Evolutionary conservation across 2,329 filamentous ascomycete species (phyloP).

Genomic region (Trichocomaceae sp.): DNA sequence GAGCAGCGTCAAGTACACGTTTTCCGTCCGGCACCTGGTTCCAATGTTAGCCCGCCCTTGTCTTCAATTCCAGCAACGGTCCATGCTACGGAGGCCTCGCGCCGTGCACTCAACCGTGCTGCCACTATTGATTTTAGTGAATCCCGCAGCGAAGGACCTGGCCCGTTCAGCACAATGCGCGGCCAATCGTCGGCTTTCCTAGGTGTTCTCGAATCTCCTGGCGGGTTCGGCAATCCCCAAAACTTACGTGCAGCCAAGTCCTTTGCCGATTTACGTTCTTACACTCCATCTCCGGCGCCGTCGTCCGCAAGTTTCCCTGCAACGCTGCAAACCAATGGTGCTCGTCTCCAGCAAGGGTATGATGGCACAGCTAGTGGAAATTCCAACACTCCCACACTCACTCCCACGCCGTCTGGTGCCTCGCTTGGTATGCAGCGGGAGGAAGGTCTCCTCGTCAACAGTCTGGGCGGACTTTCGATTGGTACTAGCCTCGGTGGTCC

Average conservation of each 20-base stretch:
- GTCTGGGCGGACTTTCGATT: constrained; percentile 55
- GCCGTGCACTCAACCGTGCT: constrained; percentile 80
- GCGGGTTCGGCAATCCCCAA: constrained; percentile 59
- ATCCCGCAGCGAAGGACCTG: constrained; percentile 63
- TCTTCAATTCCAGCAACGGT: constrained; percentile 53
- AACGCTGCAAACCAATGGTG: constrained; percentile 56
- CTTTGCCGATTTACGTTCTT: constrained; percentile 89
- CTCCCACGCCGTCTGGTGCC: constrained; percentile 50
- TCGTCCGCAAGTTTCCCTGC: constrained; percentile 83
- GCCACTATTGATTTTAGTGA: constrained; percentile 97
- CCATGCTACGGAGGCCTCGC: constrained; percentile 66
- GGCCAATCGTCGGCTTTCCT: constrained; percentile 76
- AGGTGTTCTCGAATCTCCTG: constrained; percentile 74
- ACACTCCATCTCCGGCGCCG: constrained; percentile 85
- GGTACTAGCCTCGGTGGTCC: constrained; percentile 42
- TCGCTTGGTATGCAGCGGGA: constrained; percentile 47
- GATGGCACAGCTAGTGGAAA: constrained; percentile 49
- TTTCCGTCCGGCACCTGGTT: constrained; percentile 52
- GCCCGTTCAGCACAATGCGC: constrained; percentile 65
- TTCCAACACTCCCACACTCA: constrained; percentile 61
- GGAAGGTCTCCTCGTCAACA: constrained; percentile 56
- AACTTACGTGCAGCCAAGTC: constrained; percentile 92
- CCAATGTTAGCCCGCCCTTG: constrained; percentile 55
- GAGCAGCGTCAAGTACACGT: constrained; percentile 88
- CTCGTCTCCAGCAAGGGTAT: constrained; percentile 53